Percentiles rank a stretch among this genome's conserved stretches.
phyloP scores from a whole-genome alignment of 768 basidiomycete genomes.

The Russula abietina region DNA sequence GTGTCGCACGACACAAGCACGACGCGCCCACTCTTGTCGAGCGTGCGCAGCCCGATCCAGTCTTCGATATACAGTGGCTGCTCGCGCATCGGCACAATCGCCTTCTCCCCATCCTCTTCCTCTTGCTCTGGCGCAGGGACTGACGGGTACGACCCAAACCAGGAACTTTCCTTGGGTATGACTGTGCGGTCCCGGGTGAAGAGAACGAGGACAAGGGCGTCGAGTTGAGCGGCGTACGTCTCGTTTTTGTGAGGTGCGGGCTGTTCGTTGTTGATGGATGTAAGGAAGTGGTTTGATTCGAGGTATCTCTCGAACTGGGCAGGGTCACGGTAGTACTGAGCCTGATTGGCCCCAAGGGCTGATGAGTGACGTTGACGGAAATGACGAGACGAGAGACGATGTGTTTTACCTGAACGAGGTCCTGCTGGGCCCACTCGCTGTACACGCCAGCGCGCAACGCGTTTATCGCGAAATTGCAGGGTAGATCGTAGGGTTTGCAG shows the following conservation, averaged over 20 bases:
- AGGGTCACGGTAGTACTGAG: conserved; percentile 83
- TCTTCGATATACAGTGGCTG: conserved; percentile 73
- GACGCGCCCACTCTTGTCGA: conserved; percentile 63
- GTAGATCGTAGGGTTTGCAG: conserved; percentile 57
- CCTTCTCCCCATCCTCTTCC: conserved; percentile 31
- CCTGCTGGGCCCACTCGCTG: conserved; percentile 65
- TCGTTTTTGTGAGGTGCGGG: conserved; percentile 41
- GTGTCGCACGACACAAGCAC: conserved; percentile 59
- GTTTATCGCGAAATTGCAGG: conserved; percentile 62
- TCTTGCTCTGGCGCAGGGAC: conserved; percentile 13
- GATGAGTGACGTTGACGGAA: background rate
- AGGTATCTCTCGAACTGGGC: conserved; percentile 53
- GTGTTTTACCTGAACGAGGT: conserved; percentile 55
- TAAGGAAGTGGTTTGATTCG: conserved; percentile 55
- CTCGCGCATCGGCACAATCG: conserved; percentile 60
- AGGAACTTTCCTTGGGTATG: conserved; percentile 79
- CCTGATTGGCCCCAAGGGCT: conserved; percentile 37
- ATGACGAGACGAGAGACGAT: background rate
- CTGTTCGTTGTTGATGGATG: conserved; percentile 76
- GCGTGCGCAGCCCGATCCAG: conserved; percentile 69
- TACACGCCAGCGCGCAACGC: conserved; percentile 65
- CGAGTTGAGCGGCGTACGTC: conserved; percentile 55
- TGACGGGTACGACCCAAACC: conserved; percentile 69
- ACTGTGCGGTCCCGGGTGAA: conserved; percentile 73
- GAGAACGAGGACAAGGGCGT: conserved; percentile 64